Evolutionary conservation across 139 green algal species (phyloP).

Genomic region (Micromonas commoda): DNA sequence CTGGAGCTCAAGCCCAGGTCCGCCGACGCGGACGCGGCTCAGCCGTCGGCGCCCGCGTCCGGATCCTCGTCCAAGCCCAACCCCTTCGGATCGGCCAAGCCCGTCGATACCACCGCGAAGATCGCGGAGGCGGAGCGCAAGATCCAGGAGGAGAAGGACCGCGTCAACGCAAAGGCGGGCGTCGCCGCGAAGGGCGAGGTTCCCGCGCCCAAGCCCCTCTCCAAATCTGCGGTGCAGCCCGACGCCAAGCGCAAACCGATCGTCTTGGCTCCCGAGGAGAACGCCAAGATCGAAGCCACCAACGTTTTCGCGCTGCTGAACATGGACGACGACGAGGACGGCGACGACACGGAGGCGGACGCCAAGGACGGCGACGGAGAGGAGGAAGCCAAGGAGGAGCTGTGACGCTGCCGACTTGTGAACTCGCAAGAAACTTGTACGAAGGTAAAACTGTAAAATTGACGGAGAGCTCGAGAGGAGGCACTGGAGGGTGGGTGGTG

Average conservation of each 20-base stretch:
- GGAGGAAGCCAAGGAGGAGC: no score
- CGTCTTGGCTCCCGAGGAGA: neutral
- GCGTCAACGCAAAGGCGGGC: neutral
- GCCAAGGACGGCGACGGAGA: neutral
- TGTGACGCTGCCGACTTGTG: no score
- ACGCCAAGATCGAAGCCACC: neutral
- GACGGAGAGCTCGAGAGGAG: no score
- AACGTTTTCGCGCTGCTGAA: neutral
- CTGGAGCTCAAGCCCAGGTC: neutral
- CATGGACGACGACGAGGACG: constrained; percentile 2
- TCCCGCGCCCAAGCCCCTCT: neutral
- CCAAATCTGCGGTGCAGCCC: neutral
- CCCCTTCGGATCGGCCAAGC: constrained; percentile 9
- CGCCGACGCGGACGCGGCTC: neutral
- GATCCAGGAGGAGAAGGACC: neutral
- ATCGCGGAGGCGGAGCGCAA: neutral
- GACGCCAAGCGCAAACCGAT: neutral
- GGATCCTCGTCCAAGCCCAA: constrained; percentile 18
- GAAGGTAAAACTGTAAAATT: no score
- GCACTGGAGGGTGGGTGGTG: no score
- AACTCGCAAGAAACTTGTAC: no score
- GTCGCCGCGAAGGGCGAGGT: neutral
- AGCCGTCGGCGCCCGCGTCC: neutral
- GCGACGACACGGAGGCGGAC: neutral
- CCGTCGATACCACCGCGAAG: constrained; percentile 8